phyloP scores from a whole-genome alignment of 257 asterid genomes.

The Capsicum chinense region DNA sequence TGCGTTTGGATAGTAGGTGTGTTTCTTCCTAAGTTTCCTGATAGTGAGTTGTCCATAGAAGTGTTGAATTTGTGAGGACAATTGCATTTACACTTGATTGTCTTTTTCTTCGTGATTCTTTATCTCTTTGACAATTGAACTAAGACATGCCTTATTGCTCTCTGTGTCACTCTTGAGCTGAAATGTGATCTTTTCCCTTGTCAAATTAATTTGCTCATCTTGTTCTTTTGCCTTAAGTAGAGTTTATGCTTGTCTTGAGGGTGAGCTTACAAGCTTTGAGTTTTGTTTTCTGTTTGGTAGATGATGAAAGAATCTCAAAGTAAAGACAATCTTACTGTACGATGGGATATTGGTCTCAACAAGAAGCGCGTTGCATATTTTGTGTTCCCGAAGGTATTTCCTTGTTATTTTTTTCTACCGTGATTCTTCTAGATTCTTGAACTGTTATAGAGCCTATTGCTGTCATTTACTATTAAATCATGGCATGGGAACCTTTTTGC shows the following conservation, averaged over 20 bases:
- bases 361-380: slow-evolving; percentile 96
- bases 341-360: slow-evolving; percentile 99
- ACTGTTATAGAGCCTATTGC: slow-evolving; percentile 7
- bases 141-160: neutral
- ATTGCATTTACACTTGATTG: slow-evolving; percentile 17
- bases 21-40: slow-evolving; percentile 18
- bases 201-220: slow-evolving; percentile 14
- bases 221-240: neutral
- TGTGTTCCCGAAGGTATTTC: slow-evolving; percentile 87
- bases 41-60: neutral
- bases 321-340: slow-evolving; percentile 87
- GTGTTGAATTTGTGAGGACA: slow-evolving; percentile 9
- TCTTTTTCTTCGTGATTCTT: slow-evolving; percentile 9
- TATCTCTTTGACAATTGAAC: slow-evolving; percentile 4
- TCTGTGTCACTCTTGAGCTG: neutral
- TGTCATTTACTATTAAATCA: neutral
- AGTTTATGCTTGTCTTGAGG: neutral
- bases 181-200: slow-evolving; percentile 3
- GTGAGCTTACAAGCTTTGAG: neutral
- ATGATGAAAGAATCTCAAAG: slow-evolving; percentile 99
- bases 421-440: neutral
- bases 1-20: neutral
- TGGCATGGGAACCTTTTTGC: neutral
- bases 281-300: slow-evolving; percentile 45
- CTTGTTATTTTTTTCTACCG: neutral